phyloP scores from a whole-genome alignment of 495 filamentous ascomycete species.

The Evernia prunastri region DNA sequence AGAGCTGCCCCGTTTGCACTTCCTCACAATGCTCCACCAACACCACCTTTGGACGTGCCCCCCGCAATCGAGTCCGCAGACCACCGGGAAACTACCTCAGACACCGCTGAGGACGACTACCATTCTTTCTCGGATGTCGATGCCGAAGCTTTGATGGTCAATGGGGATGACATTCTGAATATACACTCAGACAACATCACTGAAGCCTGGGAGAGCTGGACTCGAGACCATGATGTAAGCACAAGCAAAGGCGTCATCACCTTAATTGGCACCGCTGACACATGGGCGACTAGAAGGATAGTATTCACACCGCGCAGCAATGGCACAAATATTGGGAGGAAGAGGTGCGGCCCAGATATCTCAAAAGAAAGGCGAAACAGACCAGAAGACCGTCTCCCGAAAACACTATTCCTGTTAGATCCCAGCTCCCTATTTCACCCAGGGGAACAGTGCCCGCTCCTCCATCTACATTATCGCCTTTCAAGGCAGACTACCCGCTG shows the following conservation, averaged over 20 bases:
- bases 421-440: neutral
- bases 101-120: neutral
- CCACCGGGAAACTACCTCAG: neutral
- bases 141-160: constrained; percentile 15
- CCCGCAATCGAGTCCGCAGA: neutral
- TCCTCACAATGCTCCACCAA: constrained; percentile 26
- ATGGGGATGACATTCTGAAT: constrained; percentile 24
- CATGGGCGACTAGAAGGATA: constrained; percentile 19
- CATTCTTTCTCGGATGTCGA: constrained; percentile 21
- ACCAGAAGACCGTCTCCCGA: constrained; percentile 7
- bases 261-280: constrained; percentile 15
- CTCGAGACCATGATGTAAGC: constrained; percentile 21
- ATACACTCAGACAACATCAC: constrained; percentile 21
- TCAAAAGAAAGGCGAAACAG: constrained; percentile 11
- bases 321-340: constrained; percentile 32
- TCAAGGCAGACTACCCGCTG: neutral
- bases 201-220: constrained; percentile 24
- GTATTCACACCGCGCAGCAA: constrained; percentile 30
- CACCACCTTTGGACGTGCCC: constrained; percentile 18
- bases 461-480: neutral
- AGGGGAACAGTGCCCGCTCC: neutral
- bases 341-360: constrained; percentile 24
- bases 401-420: neutral
- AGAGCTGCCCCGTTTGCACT: constrained; percentile 35
- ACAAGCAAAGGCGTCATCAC: neutral